phyloP scores from a whole-genome alignment of 1,284 basidiomycete species.

The Sporisorium scitamineum region DNA sequence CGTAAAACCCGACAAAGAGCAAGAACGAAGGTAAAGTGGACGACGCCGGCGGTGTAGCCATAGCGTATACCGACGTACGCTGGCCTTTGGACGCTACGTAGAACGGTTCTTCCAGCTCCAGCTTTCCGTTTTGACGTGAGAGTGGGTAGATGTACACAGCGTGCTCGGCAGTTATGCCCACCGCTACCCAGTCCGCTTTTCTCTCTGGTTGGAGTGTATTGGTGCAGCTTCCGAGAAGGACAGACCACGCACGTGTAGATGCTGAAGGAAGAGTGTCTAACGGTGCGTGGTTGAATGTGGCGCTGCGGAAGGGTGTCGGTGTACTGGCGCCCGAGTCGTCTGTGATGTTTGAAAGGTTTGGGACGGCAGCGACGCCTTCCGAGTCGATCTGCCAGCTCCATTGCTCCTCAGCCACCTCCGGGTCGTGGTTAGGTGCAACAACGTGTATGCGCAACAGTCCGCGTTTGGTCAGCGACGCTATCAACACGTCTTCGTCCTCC shows the following conservation, averaged over 20 bases:
- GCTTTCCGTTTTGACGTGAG: neutral
- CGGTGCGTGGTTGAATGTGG: slow-evolving; percentile 42
- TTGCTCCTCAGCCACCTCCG: neutral
- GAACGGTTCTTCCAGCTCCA: slow-evolving; percentile 14
- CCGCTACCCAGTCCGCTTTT: slow-evolving; percentile 19
- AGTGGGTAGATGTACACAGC: slow-evolving; percentile 36
- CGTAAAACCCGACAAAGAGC: slow-evolving; percentile 52
- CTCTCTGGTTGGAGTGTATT: neutral
- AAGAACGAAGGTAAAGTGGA: slow-evolving; percentile 29
- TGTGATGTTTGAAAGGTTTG: neutral
- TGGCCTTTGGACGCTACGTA: slow-evolving; percentile 17
- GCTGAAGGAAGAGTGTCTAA: neutral
- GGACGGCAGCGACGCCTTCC: neutral
- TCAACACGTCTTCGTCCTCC: neutral
- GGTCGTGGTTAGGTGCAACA: neutral
- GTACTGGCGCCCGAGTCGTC: slow-evolving; percentile 14
- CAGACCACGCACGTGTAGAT: slow-evolving; percentile 36
- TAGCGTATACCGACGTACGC: slow-evolving; percentile 33
- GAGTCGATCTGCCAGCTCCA: slow-evolving; percentile 13
- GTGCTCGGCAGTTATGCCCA: slow-evolving; percentile 27
- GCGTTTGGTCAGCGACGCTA: slow-evolving; percentile 24
- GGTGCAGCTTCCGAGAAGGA: slow-evolving; percentile 16
- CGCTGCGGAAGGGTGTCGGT: slow-evolving; percentile 30
- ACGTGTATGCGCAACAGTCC: slow-evolving; percentile 7
- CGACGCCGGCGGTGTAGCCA: slow-evolving; percentile 11